Evolutionary conservation across 106 monocot genomes (phyloP).

Genomic region (Chionographis japonica): DNA sequence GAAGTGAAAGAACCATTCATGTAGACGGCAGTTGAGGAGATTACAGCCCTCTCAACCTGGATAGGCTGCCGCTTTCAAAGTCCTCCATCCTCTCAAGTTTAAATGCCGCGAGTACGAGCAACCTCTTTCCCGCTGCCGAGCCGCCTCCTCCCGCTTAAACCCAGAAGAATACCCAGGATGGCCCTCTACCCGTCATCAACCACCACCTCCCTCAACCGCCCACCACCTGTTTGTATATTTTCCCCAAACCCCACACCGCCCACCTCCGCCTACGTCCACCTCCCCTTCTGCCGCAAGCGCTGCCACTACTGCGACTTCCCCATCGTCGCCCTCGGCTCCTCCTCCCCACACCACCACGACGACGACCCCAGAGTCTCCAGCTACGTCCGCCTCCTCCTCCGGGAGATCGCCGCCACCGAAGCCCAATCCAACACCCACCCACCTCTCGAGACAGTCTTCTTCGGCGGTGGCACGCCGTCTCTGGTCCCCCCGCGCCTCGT

Average conservation of each 20-base stretch:
- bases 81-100: too few relatives aligned
- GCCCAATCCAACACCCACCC: neutral
- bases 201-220: neutral
- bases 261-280: conserved; percentile 84
- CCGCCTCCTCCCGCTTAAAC: too few relatives aligned
- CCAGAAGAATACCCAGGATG: too few relatives aligned
- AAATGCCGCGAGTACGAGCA: too few relatives aligned
- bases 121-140: too few relatives aligned
- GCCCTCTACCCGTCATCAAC: neutral
- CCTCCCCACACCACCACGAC: conserved; percentile 12
- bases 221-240: conserved; percentile 33
- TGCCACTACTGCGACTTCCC: conserved; percentile 99
- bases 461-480: conserved; percentile 95
- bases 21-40: too few relatives aligned
- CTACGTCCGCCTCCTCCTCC: conserved; percentile 63
- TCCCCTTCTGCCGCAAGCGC: conserved; percentile 95
- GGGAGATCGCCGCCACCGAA: conserved; percentile 61
- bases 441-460: conserved; percentile 73
- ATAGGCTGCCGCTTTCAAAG: too few relatives aligned
- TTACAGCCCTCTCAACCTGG: too few relatives aligned
- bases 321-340: conserved; percentile 82
- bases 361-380: conserved; percentile 64
- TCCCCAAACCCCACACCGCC: conserved; percentile 21
- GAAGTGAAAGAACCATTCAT: too few relatives aligned
- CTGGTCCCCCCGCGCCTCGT: conserved; percentile 70